These are phyloP conservation scores for Phoma sp. DNA, from an alignment of 2,329 filamentous ascomycete genomes.

Conservation along the genomic window DNA sequence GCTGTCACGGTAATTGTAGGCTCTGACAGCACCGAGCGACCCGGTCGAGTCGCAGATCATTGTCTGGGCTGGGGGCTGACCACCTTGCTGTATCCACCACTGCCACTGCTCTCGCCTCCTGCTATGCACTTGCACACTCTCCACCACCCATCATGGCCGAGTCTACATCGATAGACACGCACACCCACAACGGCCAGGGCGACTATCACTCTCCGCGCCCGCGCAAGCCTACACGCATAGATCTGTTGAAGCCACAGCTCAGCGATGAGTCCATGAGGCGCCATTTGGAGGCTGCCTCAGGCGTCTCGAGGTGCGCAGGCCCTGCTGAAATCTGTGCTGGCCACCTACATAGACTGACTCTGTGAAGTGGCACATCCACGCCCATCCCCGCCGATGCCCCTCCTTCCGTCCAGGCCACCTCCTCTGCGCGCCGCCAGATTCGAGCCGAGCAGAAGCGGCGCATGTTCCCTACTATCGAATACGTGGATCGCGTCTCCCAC, in stretches of 20 bases:
- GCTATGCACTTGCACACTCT: slow-evolving; percentile 23
- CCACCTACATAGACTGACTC: slow-evolving; percentile 20
- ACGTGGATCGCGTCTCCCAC: slow-evolving; percentile 87
- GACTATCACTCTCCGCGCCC: slow-evolving; percentile 43
- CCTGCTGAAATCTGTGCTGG: no score
- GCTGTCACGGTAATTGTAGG: slow-evolving; percentile 15
- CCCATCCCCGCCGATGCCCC: slow-evolving; percentile 87
- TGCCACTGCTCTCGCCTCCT: slow-evolving; percentile 16
- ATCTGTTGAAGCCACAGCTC: slow-evolving; percentile 44
- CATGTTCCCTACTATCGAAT: slow-evolving; percentile 92
- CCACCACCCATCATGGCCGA: slow-evolving; percentile 37
- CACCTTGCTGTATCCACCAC: slow-evolving; percentile 24
- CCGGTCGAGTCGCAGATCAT: slow-evolving; percentile 31
- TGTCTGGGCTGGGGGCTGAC: slow-evolving; percentile 42
- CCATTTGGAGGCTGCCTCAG: slow-evolving; percentile 35
- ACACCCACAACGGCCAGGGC: slow-evolving; percentile 29
- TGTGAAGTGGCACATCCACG: slow-evolving; percentile 76
- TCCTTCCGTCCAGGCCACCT: slow-evolving; percentile 87
- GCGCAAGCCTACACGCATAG: slow-evolving; percentile 43
- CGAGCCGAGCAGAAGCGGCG: slow-evolving; percentile 81
- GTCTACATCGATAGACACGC: slow-evolving; percentile 38
- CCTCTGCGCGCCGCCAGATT: slow-evolving; percentile 80
- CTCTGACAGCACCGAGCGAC: slow-evolving; percentile 29
- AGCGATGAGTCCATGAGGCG: slow-evolving; percentile 39
- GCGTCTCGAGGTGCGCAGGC: slow-evolving; percentile 51